Conservation (phyloP, 1,139 yeast genomes). For the Waltiozyma sp. region DNA sequence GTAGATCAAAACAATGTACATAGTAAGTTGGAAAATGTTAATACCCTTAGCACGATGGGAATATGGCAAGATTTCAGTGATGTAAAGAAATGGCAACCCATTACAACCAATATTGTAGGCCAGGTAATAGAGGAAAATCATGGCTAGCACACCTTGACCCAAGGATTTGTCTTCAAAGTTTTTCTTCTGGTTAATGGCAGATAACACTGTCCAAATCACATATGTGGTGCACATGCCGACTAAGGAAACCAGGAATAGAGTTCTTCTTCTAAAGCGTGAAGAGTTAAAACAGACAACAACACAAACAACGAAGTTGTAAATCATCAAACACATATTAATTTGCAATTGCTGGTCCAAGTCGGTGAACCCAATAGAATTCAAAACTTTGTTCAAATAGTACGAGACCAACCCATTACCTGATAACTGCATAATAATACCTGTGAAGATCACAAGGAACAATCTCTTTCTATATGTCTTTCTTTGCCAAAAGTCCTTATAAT, state of each 20-base stretch:
- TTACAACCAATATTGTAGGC: slow-evolving; percentile 24
- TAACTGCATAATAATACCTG: slow-evolving; percentile 28
- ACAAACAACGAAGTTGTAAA: slow-evolving; percentile 20
- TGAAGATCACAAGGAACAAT: slow-evolving; percentile 27
- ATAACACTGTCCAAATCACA: slow-evolving; percentile 26
- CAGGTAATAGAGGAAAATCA: slow-evolving; percentile 26
- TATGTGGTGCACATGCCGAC: slow-evolving; percentile 21
- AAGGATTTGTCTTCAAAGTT: slow-evolving; percentile 20
- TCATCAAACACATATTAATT: slow-evolving; percentile 29
- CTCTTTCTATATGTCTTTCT: slow-evolving; percentile 31
- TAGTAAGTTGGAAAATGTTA: slow-evolving; percentile 21
- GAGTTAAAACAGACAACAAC: slow-evolving; percentile 12
- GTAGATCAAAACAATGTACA: slow-evolving; percentile 24
- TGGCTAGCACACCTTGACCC: slow-evolving; percentile 27
- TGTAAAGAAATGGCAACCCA: slow-evolving; percentile 24
- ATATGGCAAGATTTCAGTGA: slow-evolving; percentile 31
- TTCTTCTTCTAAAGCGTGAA: slow-evolving; percentile 28
- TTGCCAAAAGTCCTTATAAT: slow-evolving; percentile 18
- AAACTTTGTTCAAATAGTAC: slow-evolving; percentile 37
- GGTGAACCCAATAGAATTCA: slow-evolving; percentile 41
- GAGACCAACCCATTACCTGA: slow-evolving; percentile 44
- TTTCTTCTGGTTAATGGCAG: slow-evolving; percentile 23
- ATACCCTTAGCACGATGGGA: slow-evolving; percentile 26
- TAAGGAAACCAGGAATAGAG: slow-evolving; percentile 19
- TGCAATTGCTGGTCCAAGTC: slow-evolving; percentile 31